Base-by-base conservation (phyloP, 495 filamentous ascomycete species). In the Pseudoneurospora amorphoporcata region DNA sequence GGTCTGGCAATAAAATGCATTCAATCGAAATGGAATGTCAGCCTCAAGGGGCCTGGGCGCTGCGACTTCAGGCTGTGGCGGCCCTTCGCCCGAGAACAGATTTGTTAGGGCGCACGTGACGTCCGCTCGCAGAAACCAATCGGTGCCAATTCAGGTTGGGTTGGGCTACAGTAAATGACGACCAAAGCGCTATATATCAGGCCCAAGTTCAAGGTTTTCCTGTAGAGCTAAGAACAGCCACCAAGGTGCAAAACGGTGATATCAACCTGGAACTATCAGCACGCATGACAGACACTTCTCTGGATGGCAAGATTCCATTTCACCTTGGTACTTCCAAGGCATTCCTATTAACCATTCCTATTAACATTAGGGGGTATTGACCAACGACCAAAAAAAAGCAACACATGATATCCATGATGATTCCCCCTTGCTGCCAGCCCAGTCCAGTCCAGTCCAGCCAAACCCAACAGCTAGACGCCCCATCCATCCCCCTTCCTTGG, bases 311-410 rank as follows among this genome's bases (percentile, higher is more conserved):
- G 2, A 35, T 35, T 8, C 12, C 12, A 17, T 17, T 17, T 65
- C 29, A 29, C 47, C 0, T 14, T 14, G 8, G 39, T 9, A 35
- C 32, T 65, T 65, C 14, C 53, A 65, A 65, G 23, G 35, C 29
- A 65, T 65, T 17, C 23, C 1, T 16, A 65, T 65, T 65, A 65
- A 65, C 53, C 29, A 65, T 65, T 17, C 23, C 1, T 16, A 65
- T 65, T 65, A 65, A 65, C 53, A 65, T 65, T 65, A 65, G 53
- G 53, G 53, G 53, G 53, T 65, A 65, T 65, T 65, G 53, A 65
- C 53, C 14, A 65, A 65, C 29, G 3, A 65, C 53, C 29, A 35
- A 16, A 35, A 61, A 61, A 29, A 58, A 65, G 29, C 29, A 35
- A 35, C 53, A 35, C 1, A 65, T 37, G 35, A 3, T 65, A 65